phyloP scores from a whole-genome alignment of 257 asterid genomes.

The Ballota nigra region DNA sequence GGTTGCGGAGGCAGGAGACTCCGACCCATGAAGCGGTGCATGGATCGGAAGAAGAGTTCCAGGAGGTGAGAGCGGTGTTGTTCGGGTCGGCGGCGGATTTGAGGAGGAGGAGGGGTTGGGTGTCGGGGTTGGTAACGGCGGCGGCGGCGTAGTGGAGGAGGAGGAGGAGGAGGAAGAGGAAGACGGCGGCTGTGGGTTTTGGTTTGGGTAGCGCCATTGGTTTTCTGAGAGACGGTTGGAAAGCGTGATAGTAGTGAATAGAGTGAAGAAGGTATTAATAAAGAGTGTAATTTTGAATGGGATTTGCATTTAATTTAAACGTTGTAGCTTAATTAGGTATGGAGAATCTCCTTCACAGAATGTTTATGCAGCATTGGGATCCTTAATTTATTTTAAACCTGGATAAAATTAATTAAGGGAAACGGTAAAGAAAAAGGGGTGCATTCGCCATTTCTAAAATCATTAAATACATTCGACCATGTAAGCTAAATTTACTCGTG shows the following conservation, averaged over 20 bases:
- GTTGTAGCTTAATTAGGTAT: not conserved
- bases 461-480: too few species aligned
- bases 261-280: not conserved
- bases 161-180: conserved; percentile 27
- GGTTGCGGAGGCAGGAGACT: conserved; percentile 54
- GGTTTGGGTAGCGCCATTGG: conserved; percentile 28
- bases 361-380: not conserved
- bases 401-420: too few species aligned
- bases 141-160: conserved; percentile 24
- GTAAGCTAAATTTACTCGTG: too few species aligned
- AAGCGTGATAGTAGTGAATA: conserved; percentile 4
- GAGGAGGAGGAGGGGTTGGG: conserved; percentile 48
- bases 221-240: conserved; percentile 1
- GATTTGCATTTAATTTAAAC: conserved; percentile 12
- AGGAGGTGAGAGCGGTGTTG: conserved; percentile 39
- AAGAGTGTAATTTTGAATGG: conserved; percentile 10
- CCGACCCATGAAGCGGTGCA: conserved; percentile 72
- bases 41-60: conserved; percentile 59
- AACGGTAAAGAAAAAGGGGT: too few species aligned
- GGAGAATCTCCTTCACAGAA: not conserved
- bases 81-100: conserved; percentile 54
- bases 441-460: too few species aligned
- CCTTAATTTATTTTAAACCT: not conserved
- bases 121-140: conserved; percentile 54
- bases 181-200: conserved; percentile 16